Percentiles rank a stretch among this genome's conserved stretches.
Evolutionary conservation across 73 alveolate genomes (phyloP).

Genomic region (Urostyla sp.): DNA sequence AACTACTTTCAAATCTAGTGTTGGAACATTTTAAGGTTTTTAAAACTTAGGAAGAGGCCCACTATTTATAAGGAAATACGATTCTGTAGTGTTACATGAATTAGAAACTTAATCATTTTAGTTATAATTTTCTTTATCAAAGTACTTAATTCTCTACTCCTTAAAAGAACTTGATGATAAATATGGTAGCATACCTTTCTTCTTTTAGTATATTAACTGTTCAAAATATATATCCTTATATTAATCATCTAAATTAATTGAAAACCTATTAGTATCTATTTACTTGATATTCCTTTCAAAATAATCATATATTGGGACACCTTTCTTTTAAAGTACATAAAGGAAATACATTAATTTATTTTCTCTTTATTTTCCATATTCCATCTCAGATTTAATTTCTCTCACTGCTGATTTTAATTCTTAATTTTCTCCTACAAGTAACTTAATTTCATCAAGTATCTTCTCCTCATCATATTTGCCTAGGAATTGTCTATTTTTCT

Average conservation of each 20-base stretch:
- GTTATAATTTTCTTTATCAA: slow-evolving; percentile 1
- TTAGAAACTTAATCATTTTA: background rate
- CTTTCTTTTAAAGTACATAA: slow-evolving; percentile 57
- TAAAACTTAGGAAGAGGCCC: slow-evolving; percentile 45
- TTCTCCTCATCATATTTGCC: slow-evolving; percentile 61
- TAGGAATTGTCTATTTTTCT: slow-evolving; percentile 33
- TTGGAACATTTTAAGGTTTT: slow-evolving; percentile 52
- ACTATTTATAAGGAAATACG: slow-evolving; percentile 50
- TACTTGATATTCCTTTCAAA: slow-evolving; percentile 66
- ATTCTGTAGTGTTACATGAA: background rate
- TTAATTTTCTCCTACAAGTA: slow-evolving; percentile 60
- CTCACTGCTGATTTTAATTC: slow-evolving; percentile 63
- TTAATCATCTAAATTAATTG: slow-evolving; percentile 57
- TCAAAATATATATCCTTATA: slow-evolving; percentile 63
- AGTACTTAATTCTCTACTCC: slow-evolving; percentile 12
- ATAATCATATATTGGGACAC: slow-evolving; percentile 54
- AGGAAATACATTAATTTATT: slow-evolving; percentile 70
- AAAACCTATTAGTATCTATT: slow-evolving; percentile 62
- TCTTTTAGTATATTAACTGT: too few species aligned
- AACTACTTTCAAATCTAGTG: slow-evolving; percentile 40
- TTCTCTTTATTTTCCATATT: slow-evolving; percentile 70
- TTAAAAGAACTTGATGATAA: too few species aligned
- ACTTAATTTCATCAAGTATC: slow-evolving; percentile 66
- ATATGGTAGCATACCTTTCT: too few species aligned
- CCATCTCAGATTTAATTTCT: slow-evolving; percentile 63